These are phyloP conservation scores for Trametopsis cervina DNA, from an alignment of 768 basidiomycete genomes.

Conservation along the genomic window DNA sequence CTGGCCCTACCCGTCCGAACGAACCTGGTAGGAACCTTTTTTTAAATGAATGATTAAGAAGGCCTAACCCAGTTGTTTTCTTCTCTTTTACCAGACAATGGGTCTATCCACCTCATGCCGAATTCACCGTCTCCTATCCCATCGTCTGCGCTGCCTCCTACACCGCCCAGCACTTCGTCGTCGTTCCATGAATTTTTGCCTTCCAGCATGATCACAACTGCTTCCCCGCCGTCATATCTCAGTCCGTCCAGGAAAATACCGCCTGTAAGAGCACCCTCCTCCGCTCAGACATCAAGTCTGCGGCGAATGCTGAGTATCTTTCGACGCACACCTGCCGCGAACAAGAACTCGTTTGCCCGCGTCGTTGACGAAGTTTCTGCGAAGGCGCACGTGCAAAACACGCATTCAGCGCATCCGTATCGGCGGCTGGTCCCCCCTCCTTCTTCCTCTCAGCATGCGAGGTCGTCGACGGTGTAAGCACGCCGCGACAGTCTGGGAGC, in stretches of 20 bases:
- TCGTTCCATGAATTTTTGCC: slow-evolving; percentile 11
- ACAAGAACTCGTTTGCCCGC: too few species aligned
- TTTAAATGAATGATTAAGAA: not conserved
- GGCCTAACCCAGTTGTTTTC: not conserved
- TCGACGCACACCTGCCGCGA: too few species aligned
- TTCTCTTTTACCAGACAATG: slow-evolving; percentile 6
- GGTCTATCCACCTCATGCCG: slow-evolving; percentile 11
- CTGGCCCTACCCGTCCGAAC: not conserved
- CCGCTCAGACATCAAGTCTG: too few species aligned
- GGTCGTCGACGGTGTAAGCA: too few species aligned
- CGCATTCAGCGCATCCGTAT: too few species aligned
- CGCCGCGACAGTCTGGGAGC: too few species aligned
- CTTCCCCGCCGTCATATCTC: slow-evolving; percentile 3
- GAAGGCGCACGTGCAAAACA: too few species aligned
- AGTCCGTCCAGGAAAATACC: too few species aligned
- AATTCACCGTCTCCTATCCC: not conserved
- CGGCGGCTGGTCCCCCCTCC: too few species aligned
- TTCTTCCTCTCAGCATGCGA: too few species aligned
- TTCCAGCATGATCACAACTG: slow-evolving; percentile 6
- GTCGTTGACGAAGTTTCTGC: too few species aligned
- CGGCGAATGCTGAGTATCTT: too few species aligned
- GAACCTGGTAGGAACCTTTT: not conserved
- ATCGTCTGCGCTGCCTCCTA: not conserved
- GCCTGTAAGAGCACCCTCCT: not conserved
- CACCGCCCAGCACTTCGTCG: not conserved